phyloP scores from a whole-genome alignment of 192 early-diverging fungal species.

The Anaeromyces robustus region DNA sequence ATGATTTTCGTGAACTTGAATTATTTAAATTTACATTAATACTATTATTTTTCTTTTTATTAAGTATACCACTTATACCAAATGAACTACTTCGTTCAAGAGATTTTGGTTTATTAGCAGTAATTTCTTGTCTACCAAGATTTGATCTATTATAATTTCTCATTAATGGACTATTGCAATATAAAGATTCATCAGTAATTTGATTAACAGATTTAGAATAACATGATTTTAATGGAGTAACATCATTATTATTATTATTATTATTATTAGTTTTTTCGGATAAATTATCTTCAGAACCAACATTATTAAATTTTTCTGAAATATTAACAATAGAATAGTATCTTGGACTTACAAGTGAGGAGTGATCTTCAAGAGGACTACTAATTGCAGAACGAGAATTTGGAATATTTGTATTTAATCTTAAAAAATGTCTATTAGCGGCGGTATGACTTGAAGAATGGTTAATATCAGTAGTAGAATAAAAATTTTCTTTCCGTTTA shows the following conservation, averaged over 20 bases:
- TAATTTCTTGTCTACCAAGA: not conserved
- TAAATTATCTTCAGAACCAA: not conserved
- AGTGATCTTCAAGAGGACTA: not conserved
- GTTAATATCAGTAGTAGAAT: not conserved
- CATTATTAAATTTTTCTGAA: not conserved
- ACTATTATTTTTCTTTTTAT: not conserved
- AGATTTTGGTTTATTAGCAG: not conserved
- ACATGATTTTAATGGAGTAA: not conserved
- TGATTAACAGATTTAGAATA: not conserved
- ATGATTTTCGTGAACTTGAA: not conserved
- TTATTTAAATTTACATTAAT: not conserved
- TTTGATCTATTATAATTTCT: not conserved
- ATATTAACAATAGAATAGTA: not conserved
- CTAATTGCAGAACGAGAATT: not conserved
- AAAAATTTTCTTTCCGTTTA: not conserved
- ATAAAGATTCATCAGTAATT: not conserved
- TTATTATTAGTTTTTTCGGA: not conserved
- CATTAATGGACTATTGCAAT: not conserved
- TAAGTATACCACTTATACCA: not conserved
- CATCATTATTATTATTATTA: too few species aligned
- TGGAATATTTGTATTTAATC: not conserved
- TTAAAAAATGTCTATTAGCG: not conserved
- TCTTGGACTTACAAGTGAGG: not conserved
- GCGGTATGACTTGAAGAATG: not conserved
- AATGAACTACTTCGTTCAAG: not conserved